phyloP scores from a whole-genome alignment of 805 yeast species.

The Cyberlindnera suaveolens region DNA sequence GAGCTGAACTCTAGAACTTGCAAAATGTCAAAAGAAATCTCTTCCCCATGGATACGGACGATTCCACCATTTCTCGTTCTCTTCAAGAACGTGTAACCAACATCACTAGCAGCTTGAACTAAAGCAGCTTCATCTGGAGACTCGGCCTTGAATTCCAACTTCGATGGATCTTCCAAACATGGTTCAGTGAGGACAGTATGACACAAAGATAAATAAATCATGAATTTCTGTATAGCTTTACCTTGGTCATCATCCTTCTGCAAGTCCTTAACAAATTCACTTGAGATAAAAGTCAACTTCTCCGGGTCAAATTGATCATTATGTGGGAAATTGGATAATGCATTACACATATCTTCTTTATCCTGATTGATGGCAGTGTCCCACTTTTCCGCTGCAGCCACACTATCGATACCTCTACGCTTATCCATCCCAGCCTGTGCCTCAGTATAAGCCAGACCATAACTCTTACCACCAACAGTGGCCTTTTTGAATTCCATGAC shows the following conservation, averaged over 20 bases:
- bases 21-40: slow-evolving; percentile 62
- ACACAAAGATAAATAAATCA: slow-evolving; percentile 69
- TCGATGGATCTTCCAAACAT: slow-evolving; percentile 50
- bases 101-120: slow-evolving; percentile 72
- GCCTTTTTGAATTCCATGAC: slow-evolving; percentile 83
- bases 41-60: slow-evolving; percentile 60
- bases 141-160: slow-evolving; percentile 60
- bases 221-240: slow-evolving; percentile 59
- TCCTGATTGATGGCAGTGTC: slow-evolving; percentile 47
- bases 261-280: slow-evolving; percentile 56
- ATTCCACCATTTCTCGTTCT: slow-evolving; percentile 64
- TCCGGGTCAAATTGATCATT: slow-evolving; percentile 42
- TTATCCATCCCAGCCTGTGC: slow-evolving; percentile 74
- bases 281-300: slow-evolving; percentile 62
- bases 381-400: slow-evolving; percentile 47
- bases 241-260: slow-evolving; percentile 44
- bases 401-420: slow-evolving; percentile 68
- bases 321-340: slow-evolving; percentile 28
- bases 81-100: slow-evolving; percentile 64
- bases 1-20: slow-evolving; percentile 73
- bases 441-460: slow-evolving; percentile 79
- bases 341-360: slow-evolving; percentile 47
- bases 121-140: slow-evolving; percentile 89
- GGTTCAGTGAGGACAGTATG: slow-evolving; percentile 75
- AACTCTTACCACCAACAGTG: slow-evolving; percentile 63